Percentiles rank a stretch among this genome's conserved stretches.
Conservation (phyloP, 345 rosid genomes). For the Rhodamnia rubescens region DNA sequence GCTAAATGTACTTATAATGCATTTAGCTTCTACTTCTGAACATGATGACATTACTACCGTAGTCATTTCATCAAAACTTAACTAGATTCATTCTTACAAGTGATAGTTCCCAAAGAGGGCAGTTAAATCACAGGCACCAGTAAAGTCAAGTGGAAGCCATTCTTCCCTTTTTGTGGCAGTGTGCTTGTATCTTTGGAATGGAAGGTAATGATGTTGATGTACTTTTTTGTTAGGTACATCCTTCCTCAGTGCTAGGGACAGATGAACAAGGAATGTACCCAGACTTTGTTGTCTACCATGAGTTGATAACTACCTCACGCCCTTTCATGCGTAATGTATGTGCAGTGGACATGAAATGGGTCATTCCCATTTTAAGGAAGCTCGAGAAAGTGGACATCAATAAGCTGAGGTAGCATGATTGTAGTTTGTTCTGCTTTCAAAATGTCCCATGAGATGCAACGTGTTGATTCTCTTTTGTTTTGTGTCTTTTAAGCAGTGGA, state of each 20-base stretch:
- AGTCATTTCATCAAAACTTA: background rate
- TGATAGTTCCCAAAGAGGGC: background rate
- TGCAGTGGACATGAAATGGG: conserved; percentile 65
- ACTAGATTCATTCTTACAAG: background rate
- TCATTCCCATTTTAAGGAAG: conserved; percentile 50
- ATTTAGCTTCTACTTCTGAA: background rate
- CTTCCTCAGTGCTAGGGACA: conserved; percentile 57
- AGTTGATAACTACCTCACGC: conserved; percentile 69
- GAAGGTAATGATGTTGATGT: background rate
- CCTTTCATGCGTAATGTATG: conserved; percentile 82
- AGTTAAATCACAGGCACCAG: background rate
- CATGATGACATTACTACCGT: background rate
- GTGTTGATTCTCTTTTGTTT: background rate
- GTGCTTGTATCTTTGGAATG: background rate
- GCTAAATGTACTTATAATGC: conserved; percentile 35
- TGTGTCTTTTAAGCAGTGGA: conserved; percentile 34
- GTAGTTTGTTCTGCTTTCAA: background rate
- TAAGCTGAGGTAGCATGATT: conserved; percentile 58
- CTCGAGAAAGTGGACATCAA: conserved; percentile 50
- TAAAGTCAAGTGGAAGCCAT: background rate
- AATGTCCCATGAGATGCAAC: background rate
- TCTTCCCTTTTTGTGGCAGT: background rate
- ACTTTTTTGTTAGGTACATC: conserved; percentile 53
- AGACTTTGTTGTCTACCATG: conserved; percentile 70
- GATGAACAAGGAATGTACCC: conserved; percentile 71